Base-by-base conservation (phyloP, 257 asterid species). In the Lavandula angustifolia region DNA sequence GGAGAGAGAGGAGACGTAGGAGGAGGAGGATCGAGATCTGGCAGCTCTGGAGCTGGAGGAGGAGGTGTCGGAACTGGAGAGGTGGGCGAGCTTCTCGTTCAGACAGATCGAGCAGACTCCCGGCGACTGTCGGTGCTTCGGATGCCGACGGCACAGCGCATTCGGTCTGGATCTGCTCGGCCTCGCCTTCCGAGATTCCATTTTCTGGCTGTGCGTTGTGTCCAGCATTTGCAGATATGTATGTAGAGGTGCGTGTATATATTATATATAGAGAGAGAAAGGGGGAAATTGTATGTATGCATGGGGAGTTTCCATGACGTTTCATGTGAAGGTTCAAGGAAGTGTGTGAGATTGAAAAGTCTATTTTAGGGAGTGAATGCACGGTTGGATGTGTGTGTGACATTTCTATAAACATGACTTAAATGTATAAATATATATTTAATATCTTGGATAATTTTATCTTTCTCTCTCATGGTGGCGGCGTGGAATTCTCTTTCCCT, bases 91-190 rank as follows among this genome's bases (percentile, higher is more conserved):
- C 52, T 80, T 87, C 54, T 89, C 85, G 3, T 37, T 65, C 0
- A 89, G 80, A 48, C 96, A 89, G 40, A 83, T 33, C 3, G 96
- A 84, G 55, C 96, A 89, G 31, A 89, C 91, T 0, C 96, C 96
- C 0, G 95, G 94, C 0, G 87, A 81, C 58, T 87, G 96, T 35
- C 68, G 59, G 77, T 89, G 94, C 10, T 78, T 89, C 0, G 95
- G 91, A 34, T 89, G 96, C 64, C 77, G 87, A 68, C 73, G 79
- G 84, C 96, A 89, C 2, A 56, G 9, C 34, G 51, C 56, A 71
- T 46, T 35, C 64, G 74, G 54, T 64, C 68, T 76, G 31, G 85
- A 74, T 68, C 60, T 74, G 3, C 49, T 34, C 53, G 48, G 11
- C 18, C 73, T 73, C 38, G 57, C 49, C 70, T 49, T 84, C 72